Evolutionary conservation across 2,329 filamentous ascomycete species (phyloP), one percentile per base, ranked within the genome.

Genomic region (Xylariales sp.): DNA sequence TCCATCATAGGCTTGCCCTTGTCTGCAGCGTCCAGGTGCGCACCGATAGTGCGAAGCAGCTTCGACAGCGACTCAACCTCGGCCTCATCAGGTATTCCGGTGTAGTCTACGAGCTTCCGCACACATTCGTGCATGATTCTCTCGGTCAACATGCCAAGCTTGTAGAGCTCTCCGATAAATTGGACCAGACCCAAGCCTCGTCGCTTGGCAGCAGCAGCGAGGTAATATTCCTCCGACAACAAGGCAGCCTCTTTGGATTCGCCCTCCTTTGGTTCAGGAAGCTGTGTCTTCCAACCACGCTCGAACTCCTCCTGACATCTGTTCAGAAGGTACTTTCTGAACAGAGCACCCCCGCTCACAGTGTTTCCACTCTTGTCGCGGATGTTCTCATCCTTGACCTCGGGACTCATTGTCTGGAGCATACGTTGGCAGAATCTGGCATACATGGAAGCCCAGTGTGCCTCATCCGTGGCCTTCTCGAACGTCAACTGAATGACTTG

Each of bases 101-200:
- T 85, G 66, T 94, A 97, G 68, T 98, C 91, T 52, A 98, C 87
- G 49, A 98, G 79, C 68, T 95, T 95, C 71, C 89, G 84, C 20
- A 98, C 89, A 77, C 93, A 98, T 68, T 96, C 88, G 72, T 98
- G 91, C 93, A 98, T 98, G 69, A 98, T 98, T 63, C 91, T 87
- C 65, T 96, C 88, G 47, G 93, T 98, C 65, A 98, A 78, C 93
- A 98, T 98, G 62, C 86, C 84, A 46, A 98, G 82, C 76, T 97
- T 98, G 80, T 95, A 98, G 33, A 98, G 80, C 69, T 98, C 93
- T 72, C 93, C 93, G 60, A 98, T 98, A 70, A 98, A 98, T 68
- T 96, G 91, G 50, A 98, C 91, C 16, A 98, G 80, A 83, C 93
- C 93, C 50, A 98, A 86, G 69, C 93, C 93, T 65, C 89, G 86